Percentiles rank a stretch among this genome's conserved stretches.
phyloP scores from a whole-genome alignment of 495 filamentous ascomycete genomes.

The Podospora tetraspora region DNA sequence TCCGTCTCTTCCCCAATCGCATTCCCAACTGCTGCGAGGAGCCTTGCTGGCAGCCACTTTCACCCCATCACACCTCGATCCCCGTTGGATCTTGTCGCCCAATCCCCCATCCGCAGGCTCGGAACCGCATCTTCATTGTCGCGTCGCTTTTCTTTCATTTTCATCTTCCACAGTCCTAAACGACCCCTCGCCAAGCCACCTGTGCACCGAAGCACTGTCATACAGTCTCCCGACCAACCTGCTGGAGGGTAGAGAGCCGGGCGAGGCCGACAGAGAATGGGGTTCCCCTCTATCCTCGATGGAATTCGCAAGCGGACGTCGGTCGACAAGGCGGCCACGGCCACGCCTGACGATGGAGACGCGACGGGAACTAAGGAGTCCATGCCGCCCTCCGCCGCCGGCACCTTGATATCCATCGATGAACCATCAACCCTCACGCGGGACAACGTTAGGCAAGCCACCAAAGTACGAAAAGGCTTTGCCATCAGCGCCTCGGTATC shows the following conservation, averaged over 20 bases:
- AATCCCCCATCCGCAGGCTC: not conserved
- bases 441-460: conserved; percentile 45
- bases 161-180: not conserved
- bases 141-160: not conserved
- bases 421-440: not conserved
- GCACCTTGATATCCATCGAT: not conserved
- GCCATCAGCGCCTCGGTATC: conserved; percentile 59
- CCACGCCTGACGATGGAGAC: not conserved
- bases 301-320: conserved; percentile 13
- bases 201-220: not conserved
- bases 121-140: not conserved
- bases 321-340: not conserved
- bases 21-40: not conserved
- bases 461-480: conserved; percentile 49
- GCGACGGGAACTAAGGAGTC: not conserved
- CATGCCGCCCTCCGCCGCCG: not conserved
- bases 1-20: not conserved
- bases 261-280: conserved; percentile 11
- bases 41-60: not conserved
- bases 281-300: conserved; percentile 16
- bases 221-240: not conserved
- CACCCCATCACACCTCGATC: not conserved
- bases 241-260: not conserved
- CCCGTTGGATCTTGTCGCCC: not conserved
- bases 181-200: not conserved